Percentiles rank a stretch among this genome's conserved stretches.
These are phyloP conservation scores for Sphaerosporella brunnea DNA, from an alignment of 495 filamentous ascomycete genomes.

Conservation along the genomic window DNA sequence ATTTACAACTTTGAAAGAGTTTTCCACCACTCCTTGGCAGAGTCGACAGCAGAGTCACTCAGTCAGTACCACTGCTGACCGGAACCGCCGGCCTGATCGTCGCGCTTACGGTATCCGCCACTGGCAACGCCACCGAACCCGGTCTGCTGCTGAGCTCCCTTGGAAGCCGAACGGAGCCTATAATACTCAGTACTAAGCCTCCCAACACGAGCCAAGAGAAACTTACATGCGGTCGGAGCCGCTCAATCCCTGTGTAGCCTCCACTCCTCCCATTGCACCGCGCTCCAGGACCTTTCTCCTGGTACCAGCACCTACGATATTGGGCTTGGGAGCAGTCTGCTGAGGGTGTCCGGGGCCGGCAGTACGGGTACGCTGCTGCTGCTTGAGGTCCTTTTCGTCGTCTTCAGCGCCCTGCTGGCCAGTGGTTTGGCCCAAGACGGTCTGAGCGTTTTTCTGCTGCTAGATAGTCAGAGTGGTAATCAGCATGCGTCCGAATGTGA, in stretches of 20 bases:
- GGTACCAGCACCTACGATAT: constrained; percentile 55
- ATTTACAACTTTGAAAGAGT: constrained; percentile 7
- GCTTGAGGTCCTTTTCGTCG: constrained; percentile 53
- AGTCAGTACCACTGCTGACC: constrained; percentile 46
- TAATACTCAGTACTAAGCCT: constrained; percentile 47
- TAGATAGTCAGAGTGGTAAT: constrained; percentile 16
- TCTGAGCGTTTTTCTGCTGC: constrained; percentile 74
- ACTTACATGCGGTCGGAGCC: constrained; percentile 99
- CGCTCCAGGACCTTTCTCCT: constrained; percentile 72
- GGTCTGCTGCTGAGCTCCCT: constrained; percentile 45
- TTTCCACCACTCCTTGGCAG: constrained; percentile 1
- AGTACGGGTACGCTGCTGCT: constrained; percentile 42
- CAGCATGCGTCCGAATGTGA: constrained; percentile 11
- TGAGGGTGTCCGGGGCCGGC: constrained; percentile 42
- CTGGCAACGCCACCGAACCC: constrained; percentile 37
- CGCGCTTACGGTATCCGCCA: constrained; percentile 57
- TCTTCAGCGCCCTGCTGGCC: constrained; percentile 33
- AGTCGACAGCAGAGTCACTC: constrained; percentile 11
- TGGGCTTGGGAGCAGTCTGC: constrained; percentile 46
- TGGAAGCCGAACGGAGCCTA: constrained; percentile 90
- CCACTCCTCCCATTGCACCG: constrained; percentile 37
- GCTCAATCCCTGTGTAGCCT: constrained; percentile 74
- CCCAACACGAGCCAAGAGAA: constrained; percentile 31
- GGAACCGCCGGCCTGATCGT: constrained; percentile 35
- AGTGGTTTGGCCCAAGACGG: constrained; percentile 62